These are phyloP conservation scores for Agrocybe pediades DNA, from an alignment of 768 basidiomycete species.

Conservation along the genomic window DNA sequence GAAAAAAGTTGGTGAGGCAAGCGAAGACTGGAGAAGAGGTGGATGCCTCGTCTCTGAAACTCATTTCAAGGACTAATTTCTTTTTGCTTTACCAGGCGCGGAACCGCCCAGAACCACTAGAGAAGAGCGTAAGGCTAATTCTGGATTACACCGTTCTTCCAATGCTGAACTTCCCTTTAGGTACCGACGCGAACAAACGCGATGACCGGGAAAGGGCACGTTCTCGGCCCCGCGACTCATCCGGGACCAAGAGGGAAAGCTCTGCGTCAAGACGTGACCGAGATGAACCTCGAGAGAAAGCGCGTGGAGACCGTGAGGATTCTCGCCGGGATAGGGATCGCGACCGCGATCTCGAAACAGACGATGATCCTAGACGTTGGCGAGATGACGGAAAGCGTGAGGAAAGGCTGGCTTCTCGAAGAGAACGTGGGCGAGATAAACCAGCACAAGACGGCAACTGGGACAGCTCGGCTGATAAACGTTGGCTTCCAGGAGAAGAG, in stretches of 20 bases:
- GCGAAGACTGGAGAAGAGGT: conserved; percentile 90
- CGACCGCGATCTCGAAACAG: conserved; percentile 47
- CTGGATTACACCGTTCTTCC: not conserved
- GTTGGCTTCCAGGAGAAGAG: conserved; percentile 68
- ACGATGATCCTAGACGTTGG: conserved; percentile 76
- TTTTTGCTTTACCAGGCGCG: conserved; percentile 33
- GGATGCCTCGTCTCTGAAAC: conserved; percentile 25
- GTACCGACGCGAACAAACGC: conserved; percentile 53
- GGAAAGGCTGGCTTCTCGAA: conserved; percentile 66
- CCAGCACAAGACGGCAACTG: conserved; percentile 40
- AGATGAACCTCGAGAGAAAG: conserved; percentile 43
- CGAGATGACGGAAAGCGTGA: conserved; percentile 83
- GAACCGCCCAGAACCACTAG: conserved; percentile 53
- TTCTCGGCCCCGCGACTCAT: conserved; percentile 65
- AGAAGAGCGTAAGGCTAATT: conserved; percentile 57
- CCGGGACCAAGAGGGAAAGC: conserved; percentile 17
- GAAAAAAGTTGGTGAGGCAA: conserved; percentile 72
- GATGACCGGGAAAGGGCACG: conserved; percentile 67
- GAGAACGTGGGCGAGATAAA: conserved; percentile 51
- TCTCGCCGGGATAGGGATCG: conserved; percentile 43
- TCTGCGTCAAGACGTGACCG: conserved; percentile 45
- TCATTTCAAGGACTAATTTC: conserved; percentile 13
- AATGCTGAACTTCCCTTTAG: conserved; percentile 29
- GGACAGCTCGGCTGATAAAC: conserved; percentile 51
- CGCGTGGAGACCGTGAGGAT: conserved; percentile 34